Base-by-base conservation (phyloP, 73 alveolate genomes). In the Paramecium sexaurelia region DNA sequence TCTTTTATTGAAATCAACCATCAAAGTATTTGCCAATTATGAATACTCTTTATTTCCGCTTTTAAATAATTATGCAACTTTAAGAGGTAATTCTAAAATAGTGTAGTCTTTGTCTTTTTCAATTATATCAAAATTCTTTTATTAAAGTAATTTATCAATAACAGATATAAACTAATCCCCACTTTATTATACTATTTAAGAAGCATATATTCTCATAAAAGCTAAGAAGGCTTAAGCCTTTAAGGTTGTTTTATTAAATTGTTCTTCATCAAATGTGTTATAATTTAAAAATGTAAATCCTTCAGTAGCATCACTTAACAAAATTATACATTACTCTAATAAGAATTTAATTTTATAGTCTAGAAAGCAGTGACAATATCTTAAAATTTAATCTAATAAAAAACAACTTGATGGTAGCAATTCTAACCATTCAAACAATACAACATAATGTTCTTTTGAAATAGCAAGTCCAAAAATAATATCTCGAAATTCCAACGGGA, bases 81-180 rank as follows among this genome's bases (percentile, higher is more conserved):
- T 78, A 13, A 78, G 55, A 24, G 90, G 90, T 40, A 78, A 19
- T 78, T 78, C 90, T 19, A 78, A 78, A 24, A 78, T 35, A 11
- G 86, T 19, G 22, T 40, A 78, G 22, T 39, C 40, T 11, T 39
- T 78, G 0, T 41, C 75, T 22, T 78, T 78, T 22, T 78, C 90
- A 41, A 78, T 39, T 2, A 78, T 22, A 78, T 78, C 90, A 11
- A 78, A 29, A 4, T 78, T 29, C 1, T 78, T 78, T 43, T 37
- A 43, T 43, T 43, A 26, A 3, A 78, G 9, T 37, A 78, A 26
- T 40, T 37, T 39, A 78, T 78, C 90, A 19, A 78, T 45, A 6
- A 35, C 68, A 17, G 40, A 24, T 9, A 29, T 24, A 41, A 78
- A 41, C n/a, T 45, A 39, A 36, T 78, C 43, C 19, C 73, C 73